phyloP scores from a whole-genome alignment of 163 green algal species.

The Prototheca wickerhamii region DNA sequence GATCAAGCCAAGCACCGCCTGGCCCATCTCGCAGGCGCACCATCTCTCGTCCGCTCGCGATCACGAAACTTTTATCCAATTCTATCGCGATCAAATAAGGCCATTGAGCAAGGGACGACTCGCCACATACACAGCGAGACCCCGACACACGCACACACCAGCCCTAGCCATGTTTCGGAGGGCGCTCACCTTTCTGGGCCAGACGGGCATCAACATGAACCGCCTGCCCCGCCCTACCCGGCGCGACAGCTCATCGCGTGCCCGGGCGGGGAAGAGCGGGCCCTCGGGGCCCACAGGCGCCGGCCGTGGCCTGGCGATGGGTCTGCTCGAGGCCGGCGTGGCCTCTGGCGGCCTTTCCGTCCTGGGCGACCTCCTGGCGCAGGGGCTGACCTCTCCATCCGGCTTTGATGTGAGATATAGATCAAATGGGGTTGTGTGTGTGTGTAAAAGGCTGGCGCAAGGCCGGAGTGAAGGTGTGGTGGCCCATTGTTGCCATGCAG shows the following conservation, averaged over 20 bases:
- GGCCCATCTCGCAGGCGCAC: no score
- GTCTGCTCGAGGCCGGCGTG: constrained; percentile 53
- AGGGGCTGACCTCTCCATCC: constrained; percentile 26
- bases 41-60: no score
- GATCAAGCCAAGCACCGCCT: no score
- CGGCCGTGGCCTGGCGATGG: not conserved
- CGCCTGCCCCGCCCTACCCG: not conserved
- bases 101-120: no score
- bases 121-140: no score
- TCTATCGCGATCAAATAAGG: no score
- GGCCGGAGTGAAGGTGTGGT: no score
- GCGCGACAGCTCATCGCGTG: not conserved
- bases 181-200: not conserved
- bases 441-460: not conserved
- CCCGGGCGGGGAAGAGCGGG: not conserved
- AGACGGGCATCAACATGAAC: not conserved
- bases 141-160: no score
- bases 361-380: constrained; percentile 62
- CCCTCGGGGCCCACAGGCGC: not conserved
- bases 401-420: not conserved
- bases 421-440: not conserved
- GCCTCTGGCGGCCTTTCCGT: constrained; percentile 54
- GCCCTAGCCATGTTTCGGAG: not conserved
- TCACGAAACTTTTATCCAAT: no score
- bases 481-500: no score